A percentile compares a stretch with the other conserved stretches of the same genome.
Conservation (phyloP, 2,329 filamentous ascomycete genomes). For the Eutypa lata region DNA sequence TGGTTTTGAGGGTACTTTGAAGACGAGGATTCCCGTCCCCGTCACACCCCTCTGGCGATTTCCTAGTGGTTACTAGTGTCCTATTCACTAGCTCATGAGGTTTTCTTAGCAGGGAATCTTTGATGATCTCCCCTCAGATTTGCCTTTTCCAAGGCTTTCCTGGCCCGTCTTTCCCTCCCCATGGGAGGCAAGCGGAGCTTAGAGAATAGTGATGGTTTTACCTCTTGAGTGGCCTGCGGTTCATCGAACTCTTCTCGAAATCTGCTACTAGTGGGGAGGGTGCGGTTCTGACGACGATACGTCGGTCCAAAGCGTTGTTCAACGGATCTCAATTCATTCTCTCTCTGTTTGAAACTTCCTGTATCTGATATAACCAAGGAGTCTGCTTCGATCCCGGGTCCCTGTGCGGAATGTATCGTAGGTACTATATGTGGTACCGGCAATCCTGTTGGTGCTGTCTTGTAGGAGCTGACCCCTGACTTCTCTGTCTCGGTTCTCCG, state of each 20-base stretch:
- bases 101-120: slow-evolving; percentile 1
- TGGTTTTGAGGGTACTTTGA: slow-evolving; percentile 9
- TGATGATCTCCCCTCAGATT: not conserved
- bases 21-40: slow-evolving; percentile 2
- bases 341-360: slow-evolving; percentile 35
- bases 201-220: slow-evolving; percentile 30
- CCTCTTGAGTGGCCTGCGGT: slow-evolving; percentile 6
- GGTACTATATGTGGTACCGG: slow-evolving; percentile 12
- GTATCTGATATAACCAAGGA: slow-evolving; percentile 31
- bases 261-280: slow-evolving; percentile 30
- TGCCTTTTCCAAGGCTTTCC: not conserved
- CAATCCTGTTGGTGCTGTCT: slow-evolving; percentile 21
- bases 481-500: slow-evolving; percentile 15
- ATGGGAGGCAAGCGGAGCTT: slow-evolving; percentile 32
- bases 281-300: slow-evolving; percentile 26
- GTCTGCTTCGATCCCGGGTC: slow-evolving; percentile 9
- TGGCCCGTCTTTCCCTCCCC: slow-evolving; percentile 1
- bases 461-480: slow-evolving; percentile 26
- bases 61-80: not conserved
- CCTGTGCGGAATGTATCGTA: slow-evolving; percentile 5
- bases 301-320: slow-evolving; percentile 38
- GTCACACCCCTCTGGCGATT: not conserved
- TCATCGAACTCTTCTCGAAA: slow-evolving; percentile 40
- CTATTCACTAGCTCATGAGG: not conserved
- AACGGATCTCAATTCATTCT: slow-evolving; percentile 36